Conservation (phyloP, 768 basidiomycete genomes). For the Trametes villosa region DNA sequence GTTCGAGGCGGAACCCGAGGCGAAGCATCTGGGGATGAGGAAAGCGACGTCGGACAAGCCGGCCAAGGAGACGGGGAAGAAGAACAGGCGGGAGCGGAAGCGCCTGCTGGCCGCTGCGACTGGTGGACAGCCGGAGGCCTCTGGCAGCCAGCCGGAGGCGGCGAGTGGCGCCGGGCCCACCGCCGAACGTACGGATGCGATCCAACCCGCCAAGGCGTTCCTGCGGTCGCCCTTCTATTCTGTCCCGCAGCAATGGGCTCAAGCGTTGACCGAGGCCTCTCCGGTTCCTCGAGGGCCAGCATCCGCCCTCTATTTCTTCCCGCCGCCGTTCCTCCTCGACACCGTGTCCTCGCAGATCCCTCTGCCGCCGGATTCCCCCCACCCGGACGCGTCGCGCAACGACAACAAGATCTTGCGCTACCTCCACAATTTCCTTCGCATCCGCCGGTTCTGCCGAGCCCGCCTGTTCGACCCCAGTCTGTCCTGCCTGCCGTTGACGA, state of each 20-base stretch:
- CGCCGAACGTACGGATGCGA: background rate
- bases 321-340: constrained; percentile 10
- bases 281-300: background rate
- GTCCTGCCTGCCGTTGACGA: background rate
- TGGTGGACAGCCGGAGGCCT: no score
- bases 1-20: no score
- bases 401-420: constrained; percentile 2
- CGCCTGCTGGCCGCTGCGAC: no score
- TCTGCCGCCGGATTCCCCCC: background rate
- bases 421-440: constrained; percentile 1
- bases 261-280: background rate
- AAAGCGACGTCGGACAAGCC: background rate
- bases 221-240: background rate
- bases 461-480: background rate
- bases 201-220: background rate
- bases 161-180: background rate
- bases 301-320: constrained; percentile 5
- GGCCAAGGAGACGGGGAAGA: background rate
- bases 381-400: background rate
- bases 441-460: background rate
- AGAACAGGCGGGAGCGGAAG: no score
- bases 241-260: background rate
- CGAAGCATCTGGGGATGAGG: background rate
- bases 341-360: background rate
- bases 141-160: background rate